Evolutionary conservation across 805 yeast species (phyloP).

Genomic region (Metschnikowia lunata): DNA sequence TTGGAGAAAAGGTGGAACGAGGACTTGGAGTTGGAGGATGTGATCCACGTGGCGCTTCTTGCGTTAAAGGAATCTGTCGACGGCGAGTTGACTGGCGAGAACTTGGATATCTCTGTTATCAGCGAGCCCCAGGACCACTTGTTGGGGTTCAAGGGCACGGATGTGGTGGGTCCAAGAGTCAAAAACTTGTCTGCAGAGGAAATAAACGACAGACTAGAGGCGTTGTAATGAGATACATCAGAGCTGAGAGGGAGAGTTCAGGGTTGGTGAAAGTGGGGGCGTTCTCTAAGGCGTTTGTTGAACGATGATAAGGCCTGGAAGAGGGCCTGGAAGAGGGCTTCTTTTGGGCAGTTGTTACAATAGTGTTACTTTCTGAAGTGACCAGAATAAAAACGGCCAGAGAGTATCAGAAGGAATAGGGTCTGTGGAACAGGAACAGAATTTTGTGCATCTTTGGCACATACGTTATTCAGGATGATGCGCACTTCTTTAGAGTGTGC

Average conservation of each 20-base stretch:
- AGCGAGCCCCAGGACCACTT: constrained; percentile 77
- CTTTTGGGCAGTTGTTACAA: no score
- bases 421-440: no score
- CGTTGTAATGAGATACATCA: constrained; percentile 47
- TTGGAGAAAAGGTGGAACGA: constrained; percentile 98
- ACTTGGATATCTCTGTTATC: constrained; percentile 86
- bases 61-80: constrained; percentile 95
- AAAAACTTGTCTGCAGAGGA: constrained; percentile 83
- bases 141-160: constrained; percentile 83
- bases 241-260: constrained; percentile 16
- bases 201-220: constrained; percentile 91
- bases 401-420: no score
- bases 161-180: constrained; percentile 83
- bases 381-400: no score
- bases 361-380: no score
- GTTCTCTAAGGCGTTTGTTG: no score
- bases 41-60: constrained; percentile 90
- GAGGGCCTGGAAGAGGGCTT: no score
- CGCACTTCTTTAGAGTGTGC: no score
- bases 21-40: constrained; percentile 95
- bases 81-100: constrained; percentile 96
- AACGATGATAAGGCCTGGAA: no score
- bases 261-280: no score
- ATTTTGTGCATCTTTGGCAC: no score
- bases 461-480: no score